Conservation (phyloP, 2,329 filamentous ascomycete genomes). For the Colletotrichum ledebouriae region DNA sequence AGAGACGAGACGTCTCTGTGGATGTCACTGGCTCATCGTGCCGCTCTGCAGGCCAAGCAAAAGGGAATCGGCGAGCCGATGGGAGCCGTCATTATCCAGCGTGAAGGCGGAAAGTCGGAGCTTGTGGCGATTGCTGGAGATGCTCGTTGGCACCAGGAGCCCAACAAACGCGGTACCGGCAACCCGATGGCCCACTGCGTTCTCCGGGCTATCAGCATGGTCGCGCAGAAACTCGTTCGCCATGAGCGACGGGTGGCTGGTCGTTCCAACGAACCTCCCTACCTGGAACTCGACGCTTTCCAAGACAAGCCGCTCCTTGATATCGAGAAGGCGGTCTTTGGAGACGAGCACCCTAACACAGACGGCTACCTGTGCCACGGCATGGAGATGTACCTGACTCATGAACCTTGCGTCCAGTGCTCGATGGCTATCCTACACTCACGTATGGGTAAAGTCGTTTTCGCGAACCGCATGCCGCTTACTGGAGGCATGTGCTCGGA, state of each 20-base stretch:
- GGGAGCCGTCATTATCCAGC: conserved; percentile 82
- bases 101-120: conserved; percentile 63
- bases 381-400: conserved; percentile 92
- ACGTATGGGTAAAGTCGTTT: conserved; percentile 87
- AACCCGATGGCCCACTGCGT: conserved; percentile 85
- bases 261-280: conserved; percentile 52
- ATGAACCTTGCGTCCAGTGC: conserved; percentile 97
- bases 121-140: conserved; percentile 83
- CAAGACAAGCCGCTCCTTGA: conserved; percentile 77
- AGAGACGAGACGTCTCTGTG: conserved; percentile 72
- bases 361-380: conserved; percentile 95
- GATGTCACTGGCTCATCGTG: conserved; percentile 76
- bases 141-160: conserved; percentile 75
- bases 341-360: conserved; percentile 73
- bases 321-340: conserved; percentile 74
- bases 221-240: conserved; percentile 75
- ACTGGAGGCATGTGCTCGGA: conserved; percentile 90
- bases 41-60: conserved; percentile 70
- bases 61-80: conserved; percentile 75
- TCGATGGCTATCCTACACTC: conserved; percentile 97
- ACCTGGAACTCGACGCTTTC: conserved; percentile 73
- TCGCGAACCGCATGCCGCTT: conserved; percentile 81
- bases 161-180: conserved; percentile 62
- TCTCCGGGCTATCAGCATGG: conserved; percentile 85
- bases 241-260: conserved; percentile 62